Conservation (phyloP, 495 filamentous ascomycete species). For the Chaetomium tenue region DNA sequence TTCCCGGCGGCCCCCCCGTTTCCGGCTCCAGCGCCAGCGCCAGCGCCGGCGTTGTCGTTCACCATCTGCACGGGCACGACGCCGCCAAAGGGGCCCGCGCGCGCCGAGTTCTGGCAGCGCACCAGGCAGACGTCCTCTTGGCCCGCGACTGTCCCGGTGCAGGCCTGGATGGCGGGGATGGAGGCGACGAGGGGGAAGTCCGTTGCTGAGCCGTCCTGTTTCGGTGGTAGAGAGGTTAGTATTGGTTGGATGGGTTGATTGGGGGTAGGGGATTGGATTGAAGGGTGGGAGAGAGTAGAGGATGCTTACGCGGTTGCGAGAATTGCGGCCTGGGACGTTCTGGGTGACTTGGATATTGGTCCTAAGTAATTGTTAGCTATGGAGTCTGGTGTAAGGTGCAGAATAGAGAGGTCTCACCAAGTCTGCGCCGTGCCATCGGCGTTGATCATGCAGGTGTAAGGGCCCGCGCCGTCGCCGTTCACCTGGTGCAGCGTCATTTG, state of each 20-base stretch:
- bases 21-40: background rate
- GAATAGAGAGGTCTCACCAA: conserved; percentile 25
- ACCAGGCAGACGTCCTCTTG: conserved; percentile 54
- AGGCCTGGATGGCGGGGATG: conserved; percentile 49
- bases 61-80: conserved; percentile 54
- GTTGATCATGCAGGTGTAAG: conserved; percentile 52
- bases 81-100: conserved; percentile 55
- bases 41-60: background rate
- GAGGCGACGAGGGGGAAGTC: conserved; percentile 47
- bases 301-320: conserved; percentile 34
- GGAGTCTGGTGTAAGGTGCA: too few relatives aligned
- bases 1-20: too few relatives aligned
- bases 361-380: conserved; percentile 18
- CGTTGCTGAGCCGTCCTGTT: conserved; percentile 35
- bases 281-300: background rate
- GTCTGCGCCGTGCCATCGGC: conserved; percentile 45
- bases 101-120: conserved; percentile 50
- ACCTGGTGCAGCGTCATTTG: conserved; percentile 55
- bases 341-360: conserved; percentile 40
- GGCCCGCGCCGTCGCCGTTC: conserved; percentile 51
- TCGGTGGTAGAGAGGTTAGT: background rate
- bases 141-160: conserved; percentile 54
- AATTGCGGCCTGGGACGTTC: conserved; percentile 39
- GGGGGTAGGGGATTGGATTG: background rate
- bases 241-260: background rate